Conservation (phyloP, 768 basidiomycete species). For the Boletus sp. region DNA sequence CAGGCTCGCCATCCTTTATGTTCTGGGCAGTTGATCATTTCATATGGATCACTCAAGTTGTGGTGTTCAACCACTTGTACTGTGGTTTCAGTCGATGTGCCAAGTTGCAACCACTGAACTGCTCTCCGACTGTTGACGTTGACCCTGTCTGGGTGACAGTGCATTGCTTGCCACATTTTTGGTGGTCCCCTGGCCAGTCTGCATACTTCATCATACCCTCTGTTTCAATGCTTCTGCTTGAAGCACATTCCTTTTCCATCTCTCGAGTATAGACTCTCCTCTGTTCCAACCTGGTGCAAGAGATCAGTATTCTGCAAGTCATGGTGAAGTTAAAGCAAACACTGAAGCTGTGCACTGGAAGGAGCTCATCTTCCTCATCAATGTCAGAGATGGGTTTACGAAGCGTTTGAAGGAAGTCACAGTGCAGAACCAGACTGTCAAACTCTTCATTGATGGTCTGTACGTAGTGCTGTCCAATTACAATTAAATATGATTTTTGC, state of each 20-base stretch:
- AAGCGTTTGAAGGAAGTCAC: conserved; percentile 41
- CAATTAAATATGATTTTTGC: too few relatives aligned
- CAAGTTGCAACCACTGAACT: conserved; percentile 42
- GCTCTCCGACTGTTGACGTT: conserved; percentile 42
- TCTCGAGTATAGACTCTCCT: conserved; percentile 38
- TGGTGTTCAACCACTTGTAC: conserved; percentile 43
- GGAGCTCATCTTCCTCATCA: conserved; percentile 57
- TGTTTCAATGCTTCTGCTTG: conserved; percentile 43
- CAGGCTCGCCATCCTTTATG: conserved; percentile 31
- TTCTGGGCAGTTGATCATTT: conserved; percentile 47
- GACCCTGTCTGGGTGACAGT: conserved; percentile 48
- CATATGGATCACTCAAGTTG: conserved; percentile 44
- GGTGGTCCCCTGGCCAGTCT: conserved; percentile 54
- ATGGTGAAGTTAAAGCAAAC: too few relatives aligned
- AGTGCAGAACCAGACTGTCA: conserved; percentile 32
- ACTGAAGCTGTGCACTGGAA: conserved; percentile 24
- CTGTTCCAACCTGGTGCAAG: conserved; percentile 10
- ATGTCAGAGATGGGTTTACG: conserved; percentile 61
- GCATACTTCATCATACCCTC: conserved; percentile 51
- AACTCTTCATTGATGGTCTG: conserved; percentile 59
- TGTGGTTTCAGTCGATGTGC: conserved; percentile 30
- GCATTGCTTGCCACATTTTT: conserved; percentile 45
- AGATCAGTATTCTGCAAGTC: too few relatives aligned
- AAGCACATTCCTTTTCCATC: conserved; percentile 66
- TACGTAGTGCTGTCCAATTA: conserved; percentile 31